Percentiles rank a stretch among this genome's conserved stretches.
Conservation (phyloP, 257 asterid species). For the Penstemon davidsonii region DNA sequence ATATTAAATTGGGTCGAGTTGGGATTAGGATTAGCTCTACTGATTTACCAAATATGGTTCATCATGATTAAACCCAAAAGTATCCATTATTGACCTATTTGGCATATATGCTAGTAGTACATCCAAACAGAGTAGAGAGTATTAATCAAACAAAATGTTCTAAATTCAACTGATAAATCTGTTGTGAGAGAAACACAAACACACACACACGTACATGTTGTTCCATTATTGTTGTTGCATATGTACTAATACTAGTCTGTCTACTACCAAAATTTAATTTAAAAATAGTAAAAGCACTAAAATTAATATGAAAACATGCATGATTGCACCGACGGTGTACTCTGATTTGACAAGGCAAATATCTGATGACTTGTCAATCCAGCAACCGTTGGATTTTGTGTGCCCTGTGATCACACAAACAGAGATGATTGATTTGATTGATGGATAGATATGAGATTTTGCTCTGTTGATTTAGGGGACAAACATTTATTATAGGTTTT, state of each 20-base stretch:
- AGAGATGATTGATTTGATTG: constrained; percentile 10
- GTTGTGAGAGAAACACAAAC: constrained; percentile 21
- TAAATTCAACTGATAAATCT: constrained; percentile 21
- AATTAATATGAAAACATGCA: neutral
- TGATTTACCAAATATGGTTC: neutral
- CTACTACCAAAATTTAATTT: neutral
- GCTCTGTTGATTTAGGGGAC: constrained; percentile 13
- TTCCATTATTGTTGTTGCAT: neutral
- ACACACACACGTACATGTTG: neutral
- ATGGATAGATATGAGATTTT: constrained; percentile 23
- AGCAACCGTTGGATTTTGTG: constrained; percentile 35
- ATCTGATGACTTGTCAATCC: constrained; percentile 27
- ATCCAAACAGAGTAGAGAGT: constrained; percentile 31
- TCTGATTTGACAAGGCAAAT: constrained; percentile 25
- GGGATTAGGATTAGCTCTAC: neutral
- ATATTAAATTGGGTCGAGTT: neutral
- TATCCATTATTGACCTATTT: constrained; percentile 24
- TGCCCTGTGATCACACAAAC: neutral
- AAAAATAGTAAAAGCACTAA: neutral
- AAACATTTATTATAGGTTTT: neutral
- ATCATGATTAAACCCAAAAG: neutral
- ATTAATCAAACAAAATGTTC: neutral
- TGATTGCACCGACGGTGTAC: neutral
- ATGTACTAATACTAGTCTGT: neutral
- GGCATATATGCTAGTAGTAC: constrained; percentile 7